Evolutionary conservation across 2,329 filamentous ascomycete species (phyloP).

Genomic region (Eurotiales sp.): DNA sequence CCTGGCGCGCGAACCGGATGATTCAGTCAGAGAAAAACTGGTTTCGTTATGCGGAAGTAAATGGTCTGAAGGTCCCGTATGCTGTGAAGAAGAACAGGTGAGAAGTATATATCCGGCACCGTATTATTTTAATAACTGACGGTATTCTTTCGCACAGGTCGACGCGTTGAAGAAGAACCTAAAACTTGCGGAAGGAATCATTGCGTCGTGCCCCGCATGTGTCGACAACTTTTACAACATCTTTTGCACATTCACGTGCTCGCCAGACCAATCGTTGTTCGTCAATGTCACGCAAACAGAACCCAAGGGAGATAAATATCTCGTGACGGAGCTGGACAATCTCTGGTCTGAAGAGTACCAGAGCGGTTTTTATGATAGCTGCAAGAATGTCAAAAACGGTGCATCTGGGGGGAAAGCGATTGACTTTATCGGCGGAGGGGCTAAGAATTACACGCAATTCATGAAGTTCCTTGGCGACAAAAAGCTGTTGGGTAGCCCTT

Average conservation of each 20-base stretch:
- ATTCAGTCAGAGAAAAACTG: conserved; percentile 69
- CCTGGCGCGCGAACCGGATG: conserved; percentile 69
- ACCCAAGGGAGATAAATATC: conserved; percentile 51
- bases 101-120: conserved; percentile 7
- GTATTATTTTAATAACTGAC: conserved; percentile 15
- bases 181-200: conserved; percentile 79
- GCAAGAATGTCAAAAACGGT: conserved; percentile 98
- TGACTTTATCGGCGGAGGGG: conserved; percentile 91
- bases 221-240: conserved; percentile 98
- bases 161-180: conserved; percentile 78
- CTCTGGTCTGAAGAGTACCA: conserved; percentile 81
- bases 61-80: conserved; percentile 80
- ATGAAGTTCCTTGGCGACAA: conserved; percentile 91
- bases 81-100: conserved; percentile 76
- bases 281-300: conserved; percentile 81
- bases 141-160: conserved; percentile 51
- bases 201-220: conserved; percentile 92
- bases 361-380: conserved; percentile 88
- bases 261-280: conserved; percentile 91
- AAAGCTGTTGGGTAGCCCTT: conserved; percentile 84
- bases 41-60: conserved; percentile 81
- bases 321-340: conserved; percentile 90
- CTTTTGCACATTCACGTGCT: conserved; percentile 98
- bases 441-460: conserved; percentile 82
- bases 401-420: conserved; percentile 91